A percentile compares a stretch with the other conserved stretches of the same genome.
phyloP scores from a whole-genome alignment of 2,329 filamentous ascomycete genomes.

The Allantophomopsis cytisporea region DNA sequence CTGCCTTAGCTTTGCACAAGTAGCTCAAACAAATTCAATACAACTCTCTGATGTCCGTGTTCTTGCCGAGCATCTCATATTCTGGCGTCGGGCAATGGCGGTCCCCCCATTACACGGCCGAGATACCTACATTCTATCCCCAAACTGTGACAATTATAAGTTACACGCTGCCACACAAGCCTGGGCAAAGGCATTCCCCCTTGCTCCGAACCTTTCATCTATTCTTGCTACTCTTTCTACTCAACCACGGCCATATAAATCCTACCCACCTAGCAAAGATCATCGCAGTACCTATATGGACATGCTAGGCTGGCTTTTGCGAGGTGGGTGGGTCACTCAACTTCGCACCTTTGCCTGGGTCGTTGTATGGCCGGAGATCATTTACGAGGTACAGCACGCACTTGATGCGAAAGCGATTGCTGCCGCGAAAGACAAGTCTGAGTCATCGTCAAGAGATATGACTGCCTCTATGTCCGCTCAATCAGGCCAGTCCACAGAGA shows the following conservation, averaged over 20 bases:
- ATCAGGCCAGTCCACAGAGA: conserved; percentile 30
- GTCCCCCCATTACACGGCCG: conserved; percentile 82
- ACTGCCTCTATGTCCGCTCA: not conserved
- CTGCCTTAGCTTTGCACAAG: conserved; percentile 41
- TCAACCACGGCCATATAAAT: conserved; percentile 69
- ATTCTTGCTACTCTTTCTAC: conserved; percentile 77
- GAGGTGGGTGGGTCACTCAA: conserved; percentile 87
- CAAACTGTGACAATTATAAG: conserved; percentile 68
- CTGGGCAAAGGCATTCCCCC: conserved; percentile 70
- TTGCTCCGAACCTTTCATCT: conserved; percentile 69
- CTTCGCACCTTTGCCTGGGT: conserved; percentile 86
- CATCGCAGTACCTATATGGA: conserved; percentile 80
- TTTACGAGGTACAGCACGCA: conserved; percentile 64
- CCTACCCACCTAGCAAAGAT: conserved; percentile 73
- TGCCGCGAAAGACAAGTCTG: conserved; percentile 11
- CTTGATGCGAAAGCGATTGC: conserved; percentile 51
- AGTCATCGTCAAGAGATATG: conserved; percentile 5
- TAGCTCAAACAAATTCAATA: conserved; percentile 58
- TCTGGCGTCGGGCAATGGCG: conserved; percentile 86
- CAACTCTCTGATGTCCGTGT: conserved; percentile 71
- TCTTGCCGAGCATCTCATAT: conserved; percentile 85
- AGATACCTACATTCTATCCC: conserved; percentile 84
- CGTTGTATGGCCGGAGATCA: conserved; percentile 68
- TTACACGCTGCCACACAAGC: conserved; percentile 55
- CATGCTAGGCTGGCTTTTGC: conserved; percentile 86